These are phyloP conservation scores for Ustilago bromivora DNA, from an alignment of 1,284 basidiomycete genomes.

Conservation along the genomic window DNA sequence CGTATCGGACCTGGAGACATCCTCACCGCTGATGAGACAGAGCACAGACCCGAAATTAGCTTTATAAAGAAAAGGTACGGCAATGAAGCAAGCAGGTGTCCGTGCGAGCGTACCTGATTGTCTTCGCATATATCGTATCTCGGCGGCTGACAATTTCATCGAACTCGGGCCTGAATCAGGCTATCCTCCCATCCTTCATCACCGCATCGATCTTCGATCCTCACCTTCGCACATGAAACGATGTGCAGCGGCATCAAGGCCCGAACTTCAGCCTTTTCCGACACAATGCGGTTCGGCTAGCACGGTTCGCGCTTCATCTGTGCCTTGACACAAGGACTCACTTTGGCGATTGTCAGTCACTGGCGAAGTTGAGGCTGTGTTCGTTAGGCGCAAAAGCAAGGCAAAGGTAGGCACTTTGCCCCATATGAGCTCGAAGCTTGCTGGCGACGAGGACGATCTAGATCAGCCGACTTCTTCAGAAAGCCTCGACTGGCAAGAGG, in stretches of 20 bases:
- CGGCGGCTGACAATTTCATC: not conserved
- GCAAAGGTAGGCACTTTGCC: not conserved
- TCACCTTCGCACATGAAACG: not conserved
- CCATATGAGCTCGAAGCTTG: slow-evolving; percentile 4
- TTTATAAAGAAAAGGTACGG: not conserved
- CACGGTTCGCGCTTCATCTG: slow-evolving; percentile 1
- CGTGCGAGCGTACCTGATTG: slow-evolving; percentile 3
- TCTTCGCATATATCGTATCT: not conserved
- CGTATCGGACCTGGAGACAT: not conserved
- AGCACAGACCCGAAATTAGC: not conserved
- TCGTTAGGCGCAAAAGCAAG: not conserved
- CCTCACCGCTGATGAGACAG: not conserved
- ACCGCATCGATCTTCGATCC: not conserved
- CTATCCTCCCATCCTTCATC: not conserved
- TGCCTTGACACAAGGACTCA: not conserved
- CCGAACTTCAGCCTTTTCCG: not conserved
- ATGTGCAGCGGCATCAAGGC: not conserved
- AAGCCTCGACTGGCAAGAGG: not conserved
- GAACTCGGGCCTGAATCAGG: not conserved
- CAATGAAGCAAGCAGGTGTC: not conserved
- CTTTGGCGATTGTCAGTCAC: not conserved
- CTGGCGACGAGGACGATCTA: not conserved
- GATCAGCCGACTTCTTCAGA: not conserved
- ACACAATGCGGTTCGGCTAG: not conserved
- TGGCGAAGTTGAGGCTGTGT: not conserved